A percentile compares a stretch with the other conserved stretches of the same genome.
Evolutionary conservation across 176 grass and related monocot genomes (phyloP).

Genomic region (Triticum urartu): DNA sequence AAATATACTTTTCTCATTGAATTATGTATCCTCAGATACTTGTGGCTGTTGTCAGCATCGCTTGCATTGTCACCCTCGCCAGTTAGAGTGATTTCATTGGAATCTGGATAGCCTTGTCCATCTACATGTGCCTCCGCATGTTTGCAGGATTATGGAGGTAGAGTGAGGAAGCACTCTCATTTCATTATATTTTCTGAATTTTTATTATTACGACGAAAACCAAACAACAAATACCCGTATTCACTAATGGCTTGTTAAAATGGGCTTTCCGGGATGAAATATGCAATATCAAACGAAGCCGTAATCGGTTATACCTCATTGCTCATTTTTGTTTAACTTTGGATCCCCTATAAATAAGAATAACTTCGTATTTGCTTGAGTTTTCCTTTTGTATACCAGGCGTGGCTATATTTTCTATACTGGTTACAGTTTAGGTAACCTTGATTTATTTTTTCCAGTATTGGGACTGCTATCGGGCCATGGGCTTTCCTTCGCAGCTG

Average conservation of each 20-base stretch:
- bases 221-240: background rate
- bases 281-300: background rate
- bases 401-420: too few relatives aligned
- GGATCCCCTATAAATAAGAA: background rate
- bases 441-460: conserved; percentile 20
- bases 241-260: background rate
- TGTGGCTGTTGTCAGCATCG: conserved; percentile 59
- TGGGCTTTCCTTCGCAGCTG: conserved; percentile 37
- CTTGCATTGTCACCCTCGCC: conserved; percentile 15
- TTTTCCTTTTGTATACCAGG: background rate
- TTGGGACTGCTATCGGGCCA: conserved; percentile 38
- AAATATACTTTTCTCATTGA: background rate
- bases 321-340: background rate
- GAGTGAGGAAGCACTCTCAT: background rate
- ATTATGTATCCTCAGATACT: conserved; percentile 39
- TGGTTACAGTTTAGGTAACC: background rate
- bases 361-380: background rate
- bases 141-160: conserved; percentile 80
- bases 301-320: background rate
- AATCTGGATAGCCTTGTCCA: conserved; percentile 77
- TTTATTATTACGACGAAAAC: background rate
- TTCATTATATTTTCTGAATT: background rate
- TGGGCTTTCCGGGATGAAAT: background rate
- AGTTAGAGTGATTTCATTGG: conserved; percentile 58
- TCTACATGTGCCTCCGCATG: conserved; percentile 76